These are phyloP conservation scores for Zygoascus ofunaensis DNA, from an alignment of 805 yeast genomes.

Conservation along the genomic window DNA sequence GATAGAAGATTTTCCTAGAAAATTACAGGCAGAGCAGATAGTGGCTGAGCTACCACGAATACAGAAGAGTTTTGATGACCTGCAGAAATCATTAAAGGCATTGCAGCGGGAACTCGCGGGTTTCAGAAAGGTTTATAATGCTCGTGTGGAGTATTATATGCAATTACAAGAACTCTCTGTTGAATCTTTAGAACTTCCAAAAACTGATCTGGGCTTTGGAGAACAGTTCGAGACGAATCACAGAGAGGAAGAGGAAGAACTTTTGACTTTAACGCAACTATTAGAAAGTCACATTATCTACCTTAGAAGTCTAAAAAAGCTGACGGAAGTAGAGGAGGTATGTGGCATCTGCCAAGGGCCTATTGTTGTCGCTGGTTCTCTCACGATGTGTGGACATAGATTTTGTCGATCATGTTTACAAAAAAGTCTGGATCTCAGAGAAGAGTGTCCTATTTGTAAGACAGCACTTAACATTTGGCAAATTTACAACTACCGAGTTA, in stretches of 20 bases:
- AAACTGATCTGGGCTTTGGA: too few species aligned
- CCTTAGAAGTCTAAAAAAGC: conserved; percentile 35
- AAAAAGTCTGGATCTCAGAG: conserved; percentile 55
- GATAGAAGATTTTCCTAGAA: background rate
- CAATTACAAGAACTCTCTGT: conserved; percentile 84
- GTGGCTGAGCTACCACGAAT: too few species aligned
- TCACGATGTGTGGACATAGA: conserved; percentile 87
- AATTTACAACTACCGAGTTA: conserved; percentile 57
- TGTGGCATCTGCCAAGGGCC: conserved; percentile 75
- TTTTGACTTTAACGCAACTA: conserved; percentile 14
- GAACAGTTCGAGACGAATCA: background rate
- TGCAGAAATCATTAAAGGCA: conserved; percentile 7
- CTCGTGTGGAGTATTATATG: conserved; percentile 72
- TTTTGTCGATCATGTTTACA: conserved; percentile 75
- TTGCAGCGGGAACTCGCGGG: conserved; percentile 28
- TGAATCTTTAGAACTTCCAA: too few species aligned
- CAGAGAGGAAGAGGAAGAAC: conserved; percentile 16
- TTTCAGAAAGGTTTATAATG: conserved; percentile 58
- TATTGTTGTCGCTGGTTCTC: conserved; percentile 64
- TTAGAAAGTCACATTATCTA: conserved; percentile 33
- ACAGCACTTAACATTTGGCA: conserved; percentile 39
- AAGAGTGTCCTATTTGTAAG: conserved; percentile 78
- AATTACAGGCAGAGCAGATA: too few species aligned
- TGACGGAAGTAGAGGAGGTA: conserved; percentile 34
- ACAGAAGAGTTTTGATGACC: too few species aligned